Evolutionary conservation across 768 basidiomycete genomes (phyloP), one percentile per base, ranked within the genome.

Genomic region (Cyathus striatus): DNA sequence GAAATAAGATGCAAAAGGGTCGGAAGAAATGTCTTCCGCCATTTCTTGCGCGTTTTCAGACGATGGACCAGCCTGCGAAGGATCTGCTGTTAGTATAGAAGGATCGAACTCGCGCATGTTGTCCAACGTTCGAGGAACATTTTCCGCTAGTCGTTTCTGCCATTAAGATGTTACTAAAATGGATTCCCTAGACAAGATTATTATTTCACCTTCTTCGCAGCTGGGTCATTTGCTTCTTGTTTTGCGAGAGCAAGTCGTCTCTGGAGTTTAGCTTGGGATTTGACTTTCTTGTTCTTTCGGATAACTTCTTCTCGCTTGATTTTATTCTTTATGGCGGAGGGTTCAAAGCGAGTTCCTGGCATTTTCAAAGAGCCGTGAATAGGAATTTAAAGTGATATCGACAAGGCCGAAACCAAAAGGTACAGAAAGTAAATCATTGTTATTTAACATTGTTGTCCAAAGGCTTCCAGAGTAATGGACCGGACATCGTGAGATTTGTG

Each of bases 51-150:
- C 42, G 23, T 48, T 23, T 41, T 49, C 53, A 17, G 66, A 64
- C n/a, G 57, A 61, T 43, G 48, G 57, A 34, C 12, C 6, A 27
- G 45, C 25, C 5, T 38, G 9, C 6, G 53, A 47, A 41, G 78
- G 77, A 45, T 79, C 68, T 30, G 78, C 74, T 21, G 80, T 80
- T 27, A 79, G 60, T 56, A 80, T 72, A 26, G 81, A 81, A 5
- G 83, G 83, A 56, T 86, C 86, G 57, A 81, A 87, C 61, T 94
- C 86, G 48, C 94, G 81, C 46, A 82, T 87, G 59, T 97, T 98
- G 58, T 99, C 96, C 18, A 97, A 78, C 0, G 96, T 99, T 35
- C 78, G 77, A 1, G 94, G 94, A 7, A 94, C 73, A 69, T 96
- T 96, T 54, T 86, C 79, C 5, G 78, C 75, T 18, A 89, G 65